Conservation (phyloP, 1,284 basidiomycete species). For the Microbotryum lychnidis-dioicae region DNA sequence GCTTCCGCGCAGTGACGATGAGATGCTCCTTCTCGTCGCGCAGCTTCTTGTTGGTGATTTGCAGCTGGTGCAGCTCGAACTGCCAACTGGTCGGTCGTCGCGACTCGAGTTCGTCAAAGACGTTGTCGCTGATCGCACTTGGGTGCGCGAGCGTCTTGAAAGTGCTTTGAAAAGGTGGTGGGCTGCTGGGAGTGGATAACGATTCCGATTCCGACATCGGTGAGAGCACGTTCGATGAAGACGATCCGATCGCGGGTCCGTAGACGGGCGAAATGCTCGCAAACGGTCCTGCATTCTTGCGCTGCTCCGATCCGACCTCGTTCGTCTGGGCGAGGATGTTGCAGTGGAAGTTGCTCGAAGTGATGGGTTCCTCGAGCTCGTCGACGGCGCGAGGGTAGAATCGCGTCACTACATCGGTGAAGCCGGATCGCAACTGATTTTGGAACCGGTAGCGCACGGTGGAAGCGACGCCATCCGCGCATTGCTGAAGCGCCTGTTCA, state of each 20-base stretch:
- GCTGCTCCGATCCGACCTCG: conserved; percentile 24
- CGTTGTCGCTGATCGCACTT: conserved; percentile 41
- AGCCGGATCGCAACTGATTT: conserved; percentile 6
- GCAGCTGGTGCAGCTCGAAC: conserved; percentile 72
- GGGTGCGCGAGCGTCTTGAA: conserved; percentile 33
- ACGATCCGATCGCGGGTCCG: neutral
- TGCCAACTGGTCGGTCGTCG: conserved; percentile 71
- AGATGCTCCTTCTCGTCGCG: conserved; percentile 55
- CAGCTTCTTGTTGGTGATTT: conserved; percentile 58
- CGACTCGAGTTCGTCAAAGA: conserved; percentile 66
- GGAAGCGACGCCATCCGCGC: conserved; percentile 14
- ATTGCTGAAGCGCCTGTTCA: conserved; percentile 18
- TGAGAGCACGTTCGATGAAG: conserved; percentile 1
- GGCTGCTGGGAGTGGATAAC: conserved; percentile 2
- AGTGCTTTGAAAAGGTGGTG: conserved; percentile 26
- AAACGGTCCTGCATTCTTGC: conserved; percentile 20
- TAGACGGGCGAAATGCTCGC: conserved; percentile 17
- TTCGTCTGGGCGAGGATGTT: conserved; percentile 28
- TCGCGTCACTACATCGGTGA: conserved; percentile 26
- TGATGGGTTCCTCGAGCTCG: conserved; percentile 3
- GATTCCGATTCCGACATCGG: conserved; percentile 13
- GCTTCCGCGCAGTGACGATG: conserved; percentile 26
- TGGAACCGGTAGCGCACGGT: conserved; percentile 22
- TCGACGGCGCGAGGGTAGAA: conserved; percentile 29
- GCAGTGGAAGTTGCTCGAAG: conserved; percentile 9